phyloP scores from a whole-genome alignment of 176 grass and related monocot species.

The Rhynchospora breviuscula region DNA sequence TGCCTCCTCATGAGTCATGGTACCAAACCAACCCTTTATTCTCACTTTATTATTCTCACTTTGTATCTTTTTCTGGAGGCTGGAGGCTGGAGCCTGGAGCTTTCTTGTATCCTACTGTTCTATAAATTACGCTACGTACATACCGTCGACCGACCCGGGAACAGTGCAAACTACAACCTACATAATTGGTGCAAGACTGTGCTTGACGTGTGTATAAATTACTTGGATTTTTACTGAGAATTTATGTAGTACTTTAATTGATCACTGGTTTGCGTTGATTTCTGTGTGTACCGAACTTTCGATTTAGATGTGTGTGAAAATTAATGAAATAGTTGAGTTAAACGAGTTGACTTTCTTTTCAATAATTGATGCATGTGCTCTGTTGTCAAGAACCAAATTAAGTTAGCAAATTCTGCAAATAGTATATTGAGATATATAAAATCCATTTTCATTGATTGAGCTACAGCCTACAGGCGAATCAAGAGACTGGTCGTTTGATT shows the following conservation, averaged over 20 bases:
- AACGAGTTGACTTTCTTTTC: not conserved
- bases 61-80: not conserved
- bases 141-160: not conserved
- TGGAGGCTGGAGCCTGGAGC: not conserved
- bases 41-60: not conserved
- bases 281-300: not conserved
- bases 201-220: not conserved
- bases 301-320: not conserved
- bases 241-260: not conserved
- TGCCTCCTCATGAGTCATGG: constrained; percentile 8
- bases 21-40: constrained; percentile 8
- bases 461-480: not conserved
- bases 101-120: constrained; percentile 30
- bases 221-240: not conserved
- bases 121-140: not conserved
- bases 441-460: not conserved
- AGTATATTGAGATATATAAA: not conserved
- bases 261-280: not conserved
- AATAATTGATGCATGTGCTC: not conserved
- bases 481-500: not conserved
- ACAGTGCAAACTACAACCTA: not conserved
- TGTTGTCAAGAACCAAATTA: not conserved
- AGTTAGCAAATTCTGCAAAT: not conserved
- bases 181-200: not conserved
- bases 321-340: not conserved